phyloP scores from a whole-genome alignment of 208 protist species.

The Spongospora subterranea region DNA sequence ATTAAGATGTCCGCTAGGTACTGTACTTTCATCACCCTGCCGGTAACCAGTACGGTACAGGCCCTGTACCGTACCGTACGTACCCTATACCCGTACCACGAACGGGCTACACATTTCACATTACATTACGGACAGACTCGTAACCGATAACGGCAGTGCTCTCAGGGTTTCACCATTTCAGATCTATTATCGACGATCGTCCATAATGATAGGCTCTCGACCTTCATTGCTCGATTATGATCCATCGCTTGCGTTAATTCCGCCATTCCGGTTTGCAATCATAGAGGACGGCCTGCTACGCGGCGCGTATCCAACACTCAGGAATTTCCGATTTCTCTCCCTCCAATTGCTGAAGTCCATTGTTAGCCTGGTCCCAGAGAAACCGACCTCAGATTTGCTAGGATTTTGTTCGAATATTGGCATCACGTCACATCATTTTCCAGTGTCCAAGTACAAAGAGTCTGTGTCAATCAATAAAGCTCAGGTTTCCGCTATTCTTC shows the following conservation, averaged over 20 bases:
- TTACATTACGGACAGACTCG: no score
- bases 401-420: constrained; percentile 9
- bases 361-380: constrained; percentile 68
- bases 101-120: no score
- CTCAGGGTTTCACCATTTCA: no score
- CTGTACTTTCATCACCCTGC: no score
- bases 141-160: no score
- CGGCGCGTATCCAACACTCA: constrained; percentile 70
- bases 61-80: no score
- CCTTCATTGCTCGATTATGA: neutral
- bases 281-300: constrained; percentile 66
- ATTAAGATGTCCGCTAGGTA: no score
- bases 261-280: constrained; percentile 67
- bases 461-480: neutral
- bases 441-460: constrained; percentile 14
- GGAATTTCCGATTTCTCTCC: constrained; percentile 68
- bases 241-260: constrained; percentile 36
- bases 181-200: no score
- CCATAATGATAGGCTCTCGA: no score
- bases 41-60: no score
- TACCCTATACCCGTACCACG: no score
- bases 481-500: neutral
- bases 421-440: constrained; percentile 18
- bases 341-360: constrained; percentile 59
- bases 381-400: constrained; percentile 59